A percentile compares a stretch with the other conserved stretches of the same genome.
phyloP scores from a whole-genome alignment of 2,329 filamentous ascomycete genomes.

The Penicillium sp. region DNA sequence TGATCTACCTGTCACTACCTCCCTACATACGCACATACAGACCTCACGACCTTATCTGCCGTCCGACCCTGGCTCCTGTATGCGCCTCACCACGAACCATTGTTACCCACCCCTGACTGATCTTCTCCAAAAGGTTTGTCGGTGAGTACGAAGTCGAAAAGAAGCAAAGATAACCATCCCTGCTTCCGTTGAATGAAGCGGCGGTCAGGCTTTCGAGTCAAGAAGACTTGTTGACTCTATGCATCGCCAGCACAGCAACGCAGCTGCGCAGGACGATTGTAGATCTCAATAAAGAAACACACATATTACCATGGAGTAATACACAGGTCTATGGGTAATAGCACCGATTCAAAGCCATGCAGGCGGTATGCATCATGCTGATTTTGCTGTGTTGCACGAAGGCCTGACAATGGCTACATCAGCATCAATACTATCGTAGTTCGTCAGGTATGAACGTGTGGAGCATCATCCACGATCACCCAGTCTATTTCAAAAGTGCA shows the following conservation, averaged over 20 bases:
- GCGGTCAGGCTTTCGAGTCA: conserved; percentile 20
- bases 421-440: neutral
- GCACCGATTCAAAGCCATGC: neutral
- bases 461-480: neutral
- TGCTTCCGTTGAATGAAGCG: neutral
- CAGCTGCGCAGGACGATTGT: conserved; percentile 1
- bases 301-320: neutral
- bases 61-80: neutral
- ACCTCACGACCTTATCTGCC: neutral
- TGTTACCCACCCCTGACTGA: neutral
- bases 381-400: too few relatives aligned
- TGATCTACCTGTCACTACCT: neutral
- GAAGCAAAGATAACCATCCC: neutral
- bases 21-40: neutral
- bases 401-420: neutral
- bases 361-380: neutral
- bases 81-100: neutral
- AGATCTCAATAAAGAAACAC: neutral
- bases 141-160: neutral
- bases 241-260: conserved; percentile 23
- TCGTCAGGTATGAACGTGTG: neutral
- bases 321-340: neutral
- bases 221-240: neutral
- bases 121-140: neutral
- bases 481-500: neutral